Evolutionary conservation across 805 yeast species (phyloP).

Genomic region (Kuraishia molischiana): DNA sequence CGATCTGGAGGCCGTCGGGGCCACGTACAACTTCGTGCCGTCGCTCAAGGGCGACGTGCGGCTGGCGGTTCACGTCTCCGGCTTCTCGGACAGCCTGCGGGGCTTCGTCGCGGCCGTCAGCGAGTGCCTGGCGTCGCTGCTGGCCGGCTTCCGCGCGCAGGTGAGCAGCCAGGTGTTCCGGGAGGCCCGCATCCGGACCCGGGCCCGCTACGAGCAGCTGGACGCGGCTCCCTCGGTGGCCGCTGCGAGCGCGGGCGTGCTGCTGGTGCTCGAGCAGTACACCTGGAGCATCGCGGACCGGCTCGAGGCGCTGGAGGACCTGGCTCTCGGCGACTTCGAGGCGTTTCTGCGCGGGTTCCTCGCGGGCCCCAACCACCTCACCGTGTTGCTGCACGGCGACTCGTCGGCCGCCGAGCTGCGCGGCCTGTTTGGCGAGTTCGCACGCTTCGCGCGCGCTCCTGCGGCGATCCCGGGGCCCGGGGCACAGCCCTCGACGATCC

Average conservation of each 20-base stretch:
- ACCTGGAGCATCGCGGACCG: constrained; percentile 48
- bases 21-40: constrained; percentile 46
- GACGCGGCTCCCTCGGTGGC: constrained; percentile 33
- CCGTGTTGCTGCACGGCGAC: constrained; percentile 45
- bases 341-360: constrained; percentile 19
- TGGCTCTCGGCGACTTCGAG: constrained; percentile 26
- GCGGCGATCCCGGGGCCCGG: background rate
- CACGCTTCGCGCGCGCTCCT: background rate
- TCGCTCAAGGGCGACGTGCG: constrained; percentile 46
- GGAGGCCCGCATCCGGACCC: constrained; percentile 34
- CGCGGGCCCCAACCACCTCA: constrained; percentile 20
- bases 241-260: constrained; percentile 37
- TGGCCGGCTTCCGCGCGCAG: constrained; percentile 3
- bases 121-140: constrained; percentile 17
- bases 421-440: background rate
- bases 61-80: constrained; percentile 41
- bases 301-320: constrained; percentile 41
- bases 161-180: constrained; percentile 27
- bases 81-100: constrained; percentile 32
- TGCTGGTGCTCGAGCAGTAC: constrained; percentile 44
- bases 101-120: constrained; percentile 24
- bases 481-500: background rate
- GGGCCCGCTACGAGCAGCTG: constrained; percentile 36
- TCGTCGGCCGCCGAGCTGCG: constrained; percentile 5
- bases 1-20: constrained; percentile 44